Base-by-base conservation (phyloP, 176 grass and related monocot genomes). In the Carex pumila region DNA sequence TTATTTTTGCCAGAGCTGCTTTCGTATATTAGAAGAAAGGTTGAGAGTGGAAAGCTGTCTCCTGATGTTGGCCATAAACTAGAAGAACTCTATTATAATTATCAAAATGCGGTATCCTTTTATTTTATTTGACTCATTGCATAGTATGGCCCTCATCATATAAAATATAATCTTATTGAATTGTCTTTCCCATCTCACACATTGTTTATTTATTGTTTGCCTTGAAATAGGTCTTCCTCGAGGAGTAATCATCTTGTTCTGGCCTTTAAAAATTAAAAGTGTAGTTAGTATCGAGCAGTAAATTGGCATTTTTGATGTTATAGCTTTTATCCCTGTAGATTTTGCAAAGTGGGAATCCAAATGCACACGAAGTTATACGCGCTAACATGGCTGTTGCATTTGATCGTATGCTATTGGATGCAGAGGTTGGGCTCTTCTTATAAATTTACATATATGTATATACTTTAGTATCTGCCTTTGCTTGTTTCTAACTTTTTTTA, bases 361-460 rank as follows among this genome's bases (percentile, higher is more conserved):
- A 89, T 85, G 88, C 91, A 81, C 68, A 89, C 12, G 88, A 99
- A 47, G 86, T 99, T 50, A 79, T 95, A 82, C 84, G 87, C 61
- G 83, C 89, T 39, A 99, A 95, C 72, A 99, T 95, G 93, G 87
- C 21, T 41, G 77, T 89, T 90, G 79, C 89, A 64, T 93, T 95
- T 84, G 96, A 99, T 68, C 87, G 86, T 19, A 94, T 99, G 73
- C 62, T 95, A 65, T 85, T 95, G 81, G 96, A 99, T 77, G 71
- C 76, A 41, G 89, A 99, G 93, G 96, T 99, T 84, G 79, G 49
- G 47, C 52, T 15, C 81, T 79, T 89, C 19, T 74, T 62, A 11
- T 7, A 39, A 75, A 30, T 80, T 45, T 18, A 81, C 45, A 70
- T 76, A 22, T 31, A 45, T 50, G 47, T 64, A 25, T 64, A 17